A percentile compares a stretch with the other conserved stretches of the same genome.
phyloP scores from a whole-genome alignment of 345 rosid genomes.

The Zanthoxylum bungeanum region DNA sequence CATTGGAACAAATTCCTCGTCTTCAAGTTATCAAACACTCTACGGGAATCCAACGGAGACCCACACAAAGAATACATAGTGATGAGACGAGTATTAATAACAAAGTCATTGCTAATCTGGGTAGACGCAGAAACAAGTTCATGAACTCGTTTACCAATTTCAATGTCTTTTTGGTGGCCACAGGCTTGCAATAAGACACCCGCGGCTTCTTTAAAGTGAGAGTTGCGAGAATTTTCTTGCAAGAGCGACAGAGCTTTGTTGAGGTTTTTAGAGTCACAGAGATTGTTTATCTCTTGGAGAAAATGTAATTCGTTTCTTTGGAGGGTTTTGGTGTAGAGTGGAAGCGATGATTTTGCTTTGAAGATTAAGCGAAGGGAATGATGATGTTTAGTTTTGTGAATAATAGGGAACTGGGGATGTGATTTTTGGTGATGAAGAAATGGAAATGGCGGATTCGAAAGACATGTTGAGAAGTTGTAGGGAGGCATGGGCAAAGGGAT shows the following conservation, averaged over 20 bases:
- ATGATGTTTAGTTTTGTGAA: not conserved
- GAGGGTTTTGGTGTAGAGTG: not conserved
- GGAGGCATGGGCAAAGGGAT: not conserved
- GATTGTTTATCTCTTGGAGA: constrained; percentile 32
- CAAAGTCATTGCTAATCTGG: constrained; percentile 38
- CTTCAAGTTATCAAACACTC: constrained; percentile 36
- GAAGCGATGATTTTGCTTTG: constrained; percentile 1
- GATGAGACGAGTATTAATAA: constrained; percentile 51
- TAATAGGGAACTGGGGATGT: constrained; percentile 1
- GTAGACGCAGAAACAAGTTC: constrained; percentile 36
- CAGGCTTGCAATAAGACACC: constrained; percentile 53
- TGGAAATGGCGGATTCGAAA: not conserved
- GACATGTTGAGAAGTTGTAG: not conserved
- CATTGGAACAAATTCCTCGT: constrained; percentile 58
- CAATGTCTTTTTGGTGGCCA: constrained; percentile 38
- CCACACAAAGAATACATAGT: constrained; percentile 62
- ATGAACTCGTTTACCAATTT: constrained; percentile 48
- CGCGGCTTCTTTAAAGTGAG: constrained; percentile 40
- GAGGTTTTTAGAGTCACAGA: constrained; percentile 40
- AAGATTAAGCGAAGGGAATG: not conserved
- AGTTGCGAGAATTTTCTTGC: constrained; percentile 13
- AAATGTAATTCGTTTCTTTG: constrained; percentile 16
- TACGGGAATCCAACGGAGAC: constrained; percentile 43
- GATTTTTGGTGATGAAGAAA: not conserved
- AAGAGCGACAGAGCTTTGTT: constrained; percentile 34